Conservation (phyloP, 2,329 filamentous ascomycete species). For the Xylariaceae sp. region DNA sequence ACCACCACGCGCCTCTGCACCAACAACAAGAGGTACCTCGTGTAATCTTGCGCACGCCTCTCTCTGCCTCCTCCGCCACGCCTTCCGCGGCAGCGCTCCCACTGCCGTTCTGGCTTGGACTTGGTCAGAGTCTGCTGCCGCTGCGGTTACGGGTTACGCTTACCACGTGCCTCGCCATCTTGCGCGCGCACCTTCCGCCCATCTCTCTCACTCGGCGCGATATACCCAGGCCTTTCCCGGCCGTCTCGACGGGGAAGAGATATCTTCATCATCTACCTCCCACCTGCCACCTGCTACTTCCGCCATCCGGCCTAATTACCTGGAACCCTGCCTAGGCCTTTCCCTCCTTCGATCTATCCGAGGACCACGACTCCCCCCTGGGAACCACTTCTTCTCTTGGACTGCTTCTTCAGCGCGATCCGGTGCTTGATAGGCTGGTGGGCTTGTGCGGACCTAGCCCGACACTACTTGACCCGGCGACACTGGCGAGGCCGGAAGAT, state of each 20-base stretch:
- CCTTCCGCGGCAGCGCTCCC: no score
- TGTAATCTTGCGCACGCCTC: not conserved
- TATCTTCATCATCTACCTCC: not conserved
- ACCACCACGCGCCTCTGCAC: not conserved
- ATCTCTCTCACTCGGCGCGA: no score
- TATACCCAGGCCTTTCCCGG: not conserved
- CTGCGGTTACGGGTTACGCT: no score
- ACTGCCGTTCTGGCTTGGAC: no score
- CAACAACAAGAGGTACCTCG: not conserved
- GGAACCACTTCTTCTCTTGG: slow-evolving; percentile 15
- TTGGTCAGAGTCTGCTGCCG: no score
- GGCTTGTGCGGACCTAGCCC: slow-evolving; percentile 17
- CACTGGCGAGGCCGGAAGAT: slow-evolving; percentile 18
- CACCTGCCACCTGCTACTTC: slow-evolving; percentile 6
- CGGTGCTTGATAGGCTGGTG: slow-evolving; percentile 22
- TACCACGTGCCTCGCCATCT: no score
- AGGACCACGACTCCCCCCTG: slow-evolving; percentile 3
- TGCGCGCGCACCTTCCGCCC: no score
- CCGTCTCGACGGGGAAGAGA: not conserved
- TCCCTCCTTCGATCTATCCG: slow-evolving; percentile 12
- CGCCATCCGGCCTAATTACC: not conserved
- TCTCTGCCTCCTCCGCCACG: no score
- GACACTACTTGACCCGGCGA: slow-evolving; percentile 23
- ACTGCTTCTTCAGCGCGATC: slow-evolving; percentile 19
- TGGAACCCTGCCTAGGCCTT: slow-evolving; percentile 15